phyloP scores from a whole-genome alignment of 2,329 filamentous ascomycete genomes.

The Elsinoe arachidis region DNA sequence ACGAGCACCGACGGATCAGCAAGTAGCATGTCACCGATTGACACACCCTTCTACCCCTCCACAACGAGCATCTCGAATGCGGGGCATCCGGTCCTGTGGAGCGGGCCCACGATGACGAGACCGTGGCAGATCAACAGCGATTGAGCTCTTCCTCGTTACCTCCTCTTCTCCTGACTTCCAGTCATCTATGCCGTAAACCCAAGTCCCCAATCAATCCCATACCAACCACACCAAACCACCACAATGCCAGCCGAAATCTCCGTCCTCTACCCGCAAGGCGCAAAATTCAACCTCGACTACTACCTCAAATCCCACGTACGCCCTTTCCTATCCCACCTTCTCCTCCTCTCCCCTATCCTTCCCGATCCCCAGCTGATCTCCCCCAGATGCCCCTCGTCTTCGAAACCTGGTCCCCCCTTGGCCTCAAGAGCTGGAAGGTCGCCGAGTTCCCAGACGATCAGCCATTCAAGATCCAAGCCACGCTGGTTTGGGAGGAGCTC shows the following conservation, averaged over 20 bases:
- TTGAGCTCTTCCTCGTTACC: too few relatives aligned
- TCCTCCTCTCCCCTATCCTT: neutral
- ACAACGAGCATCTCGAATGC: neutral
- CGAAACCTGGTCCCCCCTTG: constrained; percentile 24
- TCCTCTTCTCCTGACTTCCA: too few relatives aligned
- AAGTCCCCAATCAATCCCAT: neutral
- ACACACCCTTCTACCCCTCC: neutral
- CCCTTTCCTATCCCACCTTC: neutral
- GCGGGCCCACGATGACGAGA: neutral
- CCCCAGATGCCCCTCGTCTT: constrained; percentile 28
- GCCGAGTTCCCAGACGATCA: constrained; percentile 24
- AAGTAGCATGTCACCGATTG: neutral
- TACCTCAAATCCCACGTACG: constrained; percentile 28
- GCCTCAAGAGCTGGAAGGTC: constrained; percentile 28
- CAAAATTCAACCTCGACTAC: constrained; percentile 33
- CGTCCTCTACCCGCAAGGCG: constrained; percentile 29
- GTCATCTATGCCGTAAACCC: too few relatives aligned
- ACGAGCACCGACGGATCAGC: neutral
- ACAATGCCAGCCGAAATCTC: constrained; percentile 16
- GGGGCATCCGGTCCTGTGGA: neutral
- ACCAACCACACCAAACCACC: neutral
- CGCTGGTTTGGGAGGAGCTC: constrained; percentile 25
- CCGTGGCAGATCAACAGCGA: neutral
- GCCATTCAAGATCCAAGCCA: constrained; percentile 27
- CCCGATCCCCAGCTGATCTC: neutral